A percentile compares a stretch with the other conserved stretches of the same genome.
Evolutionary conservation across 345 rosid species (phyloP).

Genomic region (Adansonia digitata): DNA sequence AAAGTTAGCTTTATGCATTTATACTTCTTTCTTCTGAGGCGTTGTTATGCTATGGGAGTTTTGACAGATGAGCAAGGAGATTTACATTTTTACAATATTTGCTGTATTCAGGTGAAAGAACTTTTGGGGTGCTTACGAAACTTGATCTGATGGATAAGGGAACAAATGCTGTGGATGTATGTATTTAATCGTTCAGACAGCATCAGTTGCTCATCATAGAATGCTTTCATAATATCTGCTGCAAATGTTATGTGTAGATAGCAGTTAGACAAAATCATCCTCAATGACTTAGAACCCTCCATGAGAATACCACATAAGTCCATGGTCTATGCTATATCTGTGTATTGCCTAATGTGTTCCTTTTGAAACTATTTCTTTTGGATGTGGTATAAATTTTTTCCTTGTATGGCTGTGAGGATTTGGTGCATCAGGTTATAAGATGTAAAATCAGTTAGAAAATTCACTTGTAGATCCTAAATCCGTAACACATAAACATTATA

Average conservation of each 20-base stretch:
- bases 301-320: not conserved
- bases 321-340: not conserved
- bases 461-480: not conserved
- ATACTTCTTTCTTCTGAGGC: not conserved
- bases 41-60: not conserved
- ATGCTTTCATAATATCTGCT: slow-evolving; percentile 13
- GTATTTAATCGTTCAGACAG: slow-evolving; percentile 16
- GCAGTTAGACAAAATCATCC: not conserved
- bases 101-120: slow-evolving; percentile 77
- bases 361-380: not conserved
- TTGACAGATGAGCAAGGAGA: not conserved
- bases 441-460: not conserved
- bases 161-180: slow-evolving; percentile 87
- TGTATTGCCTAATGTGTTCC: not conserved
- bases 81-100: slow-evolving; percentile 11
- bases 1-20: slow-evolving; percentile 14
- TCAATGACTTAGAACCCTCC: not conserved
- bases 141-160: slow-evolving; percentile 99
- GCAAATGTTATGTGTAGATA: not conserved
- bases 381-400: not conserved
- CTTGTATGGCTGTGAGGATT: not conserved
- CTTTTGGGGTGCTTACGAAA: slow-evolving; percentile 95
- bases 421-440: not conserved
- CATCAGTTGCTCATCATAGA: slow-evolving; percentile 1
- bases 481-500: slow-evolving; percentile 9